Evolutionary conservation across 441 rosid species (phyloP).

Genomic region (Croton setiger): DNA sequence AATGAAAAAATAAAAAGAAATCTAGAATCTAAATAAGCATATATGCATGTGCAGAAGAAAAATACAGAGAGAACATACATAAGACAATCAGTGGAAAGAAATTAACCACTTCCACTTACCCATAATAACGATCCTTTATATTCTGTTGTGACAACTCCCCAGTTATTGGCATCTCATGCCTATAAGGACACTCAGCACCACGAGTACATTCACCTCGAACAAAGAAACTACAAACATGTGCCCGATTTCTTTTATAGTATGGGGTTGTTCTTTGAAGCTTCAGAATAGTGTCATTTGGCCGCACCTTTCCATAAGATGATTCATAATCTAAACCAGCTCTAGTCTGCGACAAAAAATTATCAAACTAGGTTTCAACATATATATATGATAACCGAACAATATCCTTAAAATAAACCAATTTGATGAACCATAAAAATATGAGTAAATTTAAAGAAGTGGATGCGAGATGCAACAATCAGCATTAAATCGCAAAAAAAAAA

Average conservation of each 20-base stretch:
- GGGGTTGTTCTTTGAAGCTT: conserved; percentile 94
- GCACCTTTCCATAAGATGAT: conserved; percentile 77
- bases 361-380: not conserved
- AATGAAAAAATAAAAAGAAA: too few species aligned
- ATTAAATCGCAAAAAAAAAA: too few species aligned
- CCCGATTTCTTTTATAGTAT: conserved; percentile 81
- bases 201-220: conserved; percentile 91
- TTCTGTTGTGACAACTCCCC: conserved; percentile 96
- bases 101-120: conserved; percentile 43
- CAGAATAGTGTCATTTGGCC: conserved; percentile 76
- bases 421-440: not conserved
- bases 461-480: not conserved
- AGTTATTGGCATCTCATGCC: conserved; percentile 96
- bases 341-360: conserved; percentile 44
- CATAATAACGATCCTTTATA: conserved; percentile 94
- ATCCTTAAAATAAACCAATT: too few species aligned
- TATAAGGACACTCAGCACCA: conserved; percentile 93
- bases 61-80: not conserved
- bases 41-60: not conserved
- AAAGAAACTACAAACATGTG: conserved; percentile 93
- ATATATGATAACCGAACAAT: not conserved
- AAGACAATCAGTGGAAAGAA: not conserved
- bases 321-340: conserved; percentile 96
- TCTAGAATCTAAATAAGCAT: not conserved
- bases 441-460: not conserved